phyloP scores from a whole-genome alignment of 345 rosid species.

The Raphanus sativus region DNA sequence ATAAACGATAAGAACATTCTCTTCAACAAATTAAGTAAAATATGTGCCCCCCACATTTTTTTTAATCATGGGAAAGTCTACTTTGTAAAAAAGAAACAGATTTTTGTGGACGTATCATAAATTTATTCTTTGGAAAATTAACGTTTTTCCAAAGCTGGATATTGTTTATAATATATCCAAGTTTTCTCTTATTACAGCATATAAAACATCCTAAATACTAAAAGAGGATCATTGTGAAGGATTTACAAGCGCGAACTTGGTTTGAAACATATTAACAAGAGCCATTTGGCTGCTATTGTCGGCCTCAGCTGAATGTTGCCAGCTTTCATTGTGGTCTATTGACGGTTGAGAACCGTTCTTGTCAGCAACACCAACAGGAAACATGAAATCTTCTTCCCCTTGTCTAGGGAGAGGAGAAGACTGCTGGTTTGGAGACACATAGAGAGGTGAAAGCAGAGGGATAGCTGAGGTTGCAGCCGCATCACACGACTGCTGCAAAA shows the following conservation, averaged over 20 bases:
- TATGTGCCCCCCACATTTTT: neutral
- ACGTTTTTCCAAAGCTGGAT: slow-evolving; percentile 1
- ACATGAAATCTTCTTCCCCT: slow-evolving; percentile 28
- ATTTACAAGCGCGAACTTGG: slow-evolving; percentile 52
- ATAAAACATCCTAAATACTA: neutral
- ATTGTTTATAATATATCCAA: neutral
- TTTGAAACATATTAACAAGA: slow-evolving; percentile 41
- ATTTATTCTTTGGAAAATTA: neutral
- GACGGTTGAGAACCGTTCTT: slow-evolving; percentile 14
- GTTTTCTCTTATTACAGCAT: slow-evolving; percentile 7
- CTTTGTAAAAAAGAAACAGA: too few species aligned
- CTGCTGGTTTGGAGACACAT: slow-evolving; percentile 32
- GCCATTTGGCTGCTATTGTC: slow-evolving; percentile 38
- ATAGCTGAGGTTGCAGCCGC: slow-evolving; percentile 36
- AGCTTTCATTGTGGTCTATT: slow-evolving; percentile 14
- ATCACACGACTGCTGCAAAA: slow-evolving; percentile 16
- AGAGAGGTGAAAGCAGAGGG: slow-evolving; percentile 58
- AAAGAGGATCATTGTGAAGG: slow-evolving; percentile 14
- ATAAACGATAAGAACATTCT: slow-evolving; percentile 79
- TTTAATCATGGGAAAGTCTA: too few species aligned
- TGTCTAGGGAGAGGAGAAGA: slow-evolving; percentile 12
- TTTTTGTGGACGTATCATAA: too few species aligned
- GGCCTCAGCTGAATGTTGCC: slow-evolving; percentile 29
- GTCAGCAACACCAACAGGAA: slow-evolving; percentile 15
- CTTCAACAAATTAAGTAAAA: neutral